A percentile compares a stretch with the other conserved stretches of the same genome.
Evolutionary conservation across 106 monocot species (phyloP).

Genomic region (Allium cepa): DNA sequence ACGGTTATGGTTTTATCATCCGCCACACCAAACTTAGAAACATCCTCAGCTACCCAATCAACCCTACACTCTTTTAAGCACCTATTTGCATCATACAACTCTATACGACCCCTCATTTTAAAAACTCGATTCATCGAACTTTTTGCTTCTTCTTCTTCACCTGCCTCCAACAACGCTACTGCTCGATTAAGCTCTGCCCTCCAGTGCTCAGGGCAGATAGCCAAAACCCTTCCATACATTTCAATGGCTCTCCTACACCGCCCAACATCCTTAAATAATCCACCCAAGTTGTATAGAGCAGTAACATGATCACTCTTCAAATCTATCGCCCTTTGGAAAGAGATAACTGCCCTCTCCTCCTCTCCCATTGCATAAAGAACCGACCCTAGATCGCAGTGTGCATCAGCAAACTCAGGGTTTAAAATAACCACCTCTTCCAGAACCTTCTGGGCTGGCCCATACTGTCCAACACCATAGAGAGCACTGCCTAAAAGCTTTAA

Average conservation of each 20-base stretch:
- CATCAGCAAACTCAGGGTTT: slow-evolving; percentile 22
- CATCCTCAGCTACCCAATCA: slow-evolving; percentile 14
- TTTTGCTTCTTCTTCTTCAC: slow-evolving; percentile 18
- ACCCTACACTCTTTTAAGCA: slow-evolving; percentile 14
- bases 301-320: slow-evolving; percentile 22
- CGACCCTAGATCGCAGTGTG: slow-evolving; percentile 32
- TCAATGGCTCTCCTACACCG: slow-evolving; percentile 19
- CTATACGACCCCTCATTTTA: slow-evolving; percentile 17
- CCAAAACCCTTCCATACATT: slow-evolving; percentile 26
- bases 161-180: slow-evolving; percentile 16
- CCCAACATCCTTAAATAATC: slow-evolving; percentile 19
- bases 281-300: slow-evolving; percentile 24
- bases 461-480: slow-evolving; percentile 23
- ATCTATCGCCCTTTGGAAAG: slow-evolving; percentile 25
- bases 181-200: slow-evolving; percentile 25
- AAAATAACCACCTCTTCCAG: slow-evolving; percentile 22
- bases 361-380: slow-evolving; percentile 27
- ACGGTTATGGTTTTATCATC: slow-evolving; percentile 10
- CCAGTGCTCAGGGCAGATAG: slow-evolving; percentile 25
- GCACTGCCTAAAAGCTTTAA: slow-evolving; percentile 30
- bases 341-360: slow-evolving; percentile 14
- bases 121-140: slow-evolving; percentile 18
- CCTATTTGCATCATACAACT: slow-evolving; percentile 21
- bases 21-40: slow-evolving; percentile 9
- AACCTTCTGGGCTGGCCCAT: slow-evolving; percentile 14